Conservation (phyloP, 345 rosid genomes). For the Eutrema yunnanense region DNA sequence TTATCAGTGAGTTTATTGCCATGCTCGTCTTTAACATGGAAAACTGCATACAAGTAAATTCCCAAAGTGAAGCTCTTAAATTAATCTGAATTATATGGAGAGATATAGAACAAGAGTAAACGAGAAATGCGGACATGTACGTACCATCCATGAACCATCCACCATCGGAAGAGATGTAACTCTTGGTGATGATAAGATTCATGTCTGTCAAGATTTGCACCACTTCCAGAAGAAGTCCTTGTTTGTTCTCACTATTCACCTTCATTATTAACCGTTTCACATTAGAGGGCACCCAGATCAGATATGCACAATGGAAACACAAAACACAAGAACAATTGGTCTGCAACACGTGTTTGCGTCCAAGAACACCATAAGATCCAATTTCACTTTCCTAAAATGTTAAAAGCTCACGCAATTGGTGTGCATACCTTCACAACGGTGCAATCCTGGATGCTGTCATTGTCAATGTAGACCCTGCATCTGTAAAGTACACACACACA, state of each 20-base stretch:
- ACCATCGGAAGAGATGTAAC: constrained; percentile 74
- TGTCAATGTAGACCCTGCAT: constrained; percentile 67
- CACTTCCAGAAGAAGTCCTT: constrained; percentile 70
- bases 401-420: neutral
- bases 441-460: constrained; percentile 63
- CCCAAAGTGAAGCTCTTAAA: neutral
- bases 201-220: constrained; percentile 72
- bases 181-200: constrained; percentile 53
- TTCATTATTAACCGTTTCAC: constrained; percentile 4
- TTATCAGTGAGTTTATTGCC: constrained; percentile 64
- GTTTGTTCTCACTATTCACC: constrained; percentile 68
- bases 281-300: neutral
- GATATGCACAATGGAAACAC: neutral
- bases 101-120: neutral
- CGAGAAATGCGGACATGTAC: neutral
- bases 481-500: constrained; percentile 28
- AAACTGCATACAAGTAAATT: constrained; percentile 39
- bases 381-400: neutral
- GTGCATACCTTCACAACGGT: constrained; percentile 52
- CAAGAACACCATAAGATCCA: neutral
- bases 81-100: neutral
- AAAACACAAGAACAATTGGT: neutral
- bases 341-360: neutral
- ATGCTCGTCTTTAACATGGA: constrained; percentile 66
- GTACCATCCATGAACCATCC: constrained; percentile 89